phyloP scores from a whole-genome alignment of 2,329 filamentous ascomycete genomes.

The Stagonosporopsis tanaceti region DNA sequence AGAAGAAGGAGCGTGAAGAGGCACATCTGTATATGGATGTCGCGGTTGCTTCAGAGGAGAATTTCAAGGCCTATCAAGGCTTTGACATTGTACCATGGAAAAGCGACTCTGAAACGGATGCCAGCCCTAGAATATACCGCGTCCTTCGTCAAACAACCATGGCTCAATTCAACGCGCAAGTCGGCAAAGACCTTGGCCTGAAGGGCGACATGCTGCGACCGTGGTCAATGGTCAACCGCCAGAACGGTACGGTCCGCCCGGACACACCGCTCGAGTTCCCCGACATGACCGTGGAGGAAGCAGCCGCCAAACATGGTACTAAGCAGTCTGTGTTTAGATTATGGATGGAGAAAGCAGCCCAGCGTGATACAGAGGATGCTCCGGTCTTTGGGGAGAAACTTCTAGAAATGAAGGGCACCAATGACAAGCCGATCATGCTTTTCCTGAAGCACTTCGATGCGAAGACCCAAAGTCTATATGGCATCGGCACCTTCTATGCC shows the following conservation, averaged over 20 bases:
- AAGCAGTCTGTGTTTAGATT: slow-evolving; percentile 75
- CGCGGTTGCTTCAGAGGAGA: slow-evolving; percentile 80
- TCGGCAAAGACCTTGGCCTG: slow-evolving; percentile 74
- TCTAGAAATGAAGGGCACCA: slow-evolving; percentile 61
- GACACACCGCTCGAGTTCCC: slow-evolving; percentile 85
- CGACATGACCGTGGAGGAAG: slow-evolving; percentile 72
- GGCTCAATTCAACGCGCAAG: slow-evolving; percentile 72
- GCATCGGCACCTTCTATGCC: slow-evolving; percentile 86
- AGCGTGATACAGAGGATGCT: slow-evolving; percentile 73
- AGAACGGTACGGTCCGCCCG: slow-evolving; percentile 94
- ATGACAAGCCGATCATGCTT: slow-evolving; percentile 72
- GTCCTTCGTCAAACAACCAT: slow-evolving; percentile 79
- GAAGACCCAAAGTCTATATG: slow-evolving; percentile 75
- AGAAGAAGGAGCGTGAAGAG: slow-evolving; percentile 88
- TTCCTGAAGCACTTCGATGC: slow-evolving; percentile 94
- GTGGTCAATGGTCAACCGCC: slow-evolving; percentile 98
- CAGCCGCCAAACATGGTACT: slow-evolving; percentile 72
- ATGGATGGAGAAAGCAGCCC: slow-evolving; percentile 80
- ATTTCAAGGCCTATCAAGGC: slow-evolving; percentile 81
- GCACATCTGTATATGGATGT: slow-evolving; percentile 91
- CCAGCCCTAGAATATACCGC: slow-evolving; percentile 76
- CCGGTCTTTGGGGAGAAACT: slow-evolving; percentile 74
- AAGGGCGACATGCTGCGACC: slow-evolving; percentile 77
- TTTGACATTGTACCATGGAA: slow-evolving; percentile 75
- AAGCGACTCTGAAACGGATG: slow-evolving; percentile 65